Base-by-base conservation (phyloP, 352 stramenopile species). In the Phytophthora palmivora region DNA sequence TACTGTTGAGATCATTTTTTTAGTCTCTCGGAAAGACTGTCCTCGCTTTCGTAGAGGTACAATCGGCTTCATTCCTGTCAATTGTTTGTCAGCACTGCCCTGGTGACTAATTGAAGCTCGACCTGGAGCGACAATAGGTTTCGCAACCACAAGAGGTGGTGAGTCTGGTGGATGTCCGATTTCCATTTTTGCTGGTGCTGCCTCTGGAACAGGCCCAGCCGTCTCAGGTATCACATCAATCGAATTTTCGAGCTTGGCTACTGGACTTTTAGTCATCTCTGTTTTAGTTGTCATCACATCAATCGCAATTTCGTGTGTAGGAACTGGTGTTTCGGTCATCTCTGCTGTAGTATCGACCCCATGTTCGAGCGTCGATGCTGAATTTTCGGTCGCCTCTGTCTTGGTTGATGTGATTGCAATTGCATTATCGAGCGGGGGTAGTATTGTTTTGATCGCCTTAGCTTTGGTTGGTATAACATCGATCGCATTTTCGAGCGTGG, bases 21-120 rank as follows among this genome's bases (percentile, higher is more conserved):
- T 78, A 11, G 81, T 91, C 58, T 92, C 84, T 47, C 70, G 70
- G 36, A 93, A 93, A 5, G 84, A 93, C 49, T 83, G 61, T 0
- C 83, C 82, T 9, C 84, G 78, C 52, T 89, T 89, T 10, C 75
- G 78, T 47, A 91, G 22, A 0, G 79, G 70, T 3, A 88, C 65
- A 26, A 84, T 75, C 7, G 83, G 81, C 49, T 84, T 89, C 18
- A 91, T 55, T 0, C 82, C 82, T 0, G 62, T 57, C 49, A 87
- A 67, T 18, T 76, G 77, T 28, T 63, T 79, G 16, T 77, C 82
- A 34, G 63, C 66, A 54, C 45, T 54, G 15, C 28, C 48, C 19
- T 63, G 63, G 26, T 51, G 16, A 14, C 30, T 59, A 15, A 58
- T 28, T 37, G 57, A 58, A 36, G 42, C 36, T 54, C 57, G 62